Percentiles rank a stretch among this genome's conserved stretches.
Evolutionary conservation across 2,329 filamentous ascomycete genomes (phyloP).

Genomic region (Keithomyces neogunnii): DNA sequence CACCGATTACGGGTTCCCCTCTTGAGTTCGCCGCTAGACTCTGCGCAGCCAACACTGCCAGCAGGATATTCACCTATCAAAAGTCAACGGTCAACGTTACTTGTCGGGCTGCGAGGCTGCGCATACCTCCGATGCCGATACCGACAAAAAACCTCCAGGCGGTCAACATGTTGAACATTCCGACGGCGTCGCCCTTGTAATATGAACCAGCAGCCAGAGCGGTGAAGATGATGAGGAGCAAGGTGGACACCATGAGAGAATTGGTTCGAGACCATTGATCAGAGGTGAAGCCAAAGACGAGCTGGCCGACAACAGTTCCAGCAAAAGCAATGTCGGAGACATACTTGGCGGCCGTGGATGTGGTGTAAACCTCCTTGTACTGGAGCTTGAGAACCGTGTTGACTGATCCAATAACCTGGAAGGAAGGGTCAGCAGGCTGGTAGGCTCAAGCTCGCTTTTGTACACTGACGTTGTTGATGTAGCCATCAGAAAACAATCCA

Average conservation of each 20-base stretch:
- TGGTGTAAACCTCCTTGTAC: constrained; percentile 62
- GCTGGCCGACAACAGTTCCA: constrained; percentile 74
- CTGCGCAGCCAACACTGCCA: constrained; percentile 75
- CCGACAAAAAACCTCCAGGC: constrained; percentile 79
- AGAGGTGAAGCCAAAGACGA: constrained; percentile 70
- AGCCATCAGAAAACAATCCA: constrained; percentile 85
- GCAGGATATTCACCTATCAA: constrained; percentile 64
- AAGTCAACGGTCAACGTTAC: neutral
- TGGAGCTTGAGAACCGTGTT: constrained; percentile 64
- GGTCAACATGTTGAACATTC: constrained; percentile 67
- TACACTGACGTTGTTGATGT: constrained; percentile 67
- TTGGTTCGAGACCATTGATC: constrained; percentile 82
- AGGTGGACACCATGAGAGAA: constrained; percentile 72
- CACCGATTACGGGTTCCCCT: constrained; percentile 75
- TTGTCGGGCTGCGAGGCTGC: constrained; percentile 4
- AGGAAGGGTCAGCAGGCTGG: neutral
- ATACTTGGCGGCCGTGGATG: constrained; percentile 61
- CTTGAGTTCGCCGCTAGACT: constrained; percentile 77
- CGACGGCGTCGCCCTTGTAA: constrained; percentile 56
- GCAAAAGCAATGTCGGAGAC: constrained; percentile 78
- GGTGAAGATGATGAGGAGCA: constrained; percentile 79
- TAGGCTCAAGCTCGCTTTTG: neutral
- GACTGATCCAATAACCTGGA: constrained; percentile 75
- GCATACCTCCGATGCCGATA: constrained; percentile 64
- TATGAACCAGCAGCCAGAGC: constrained; percentile 72